These are phyloP conservation scores for Warburgia ugandensis DNA, from an alignment of 164 flowering plant genomes.

Conservation along the genomic window DNA sequence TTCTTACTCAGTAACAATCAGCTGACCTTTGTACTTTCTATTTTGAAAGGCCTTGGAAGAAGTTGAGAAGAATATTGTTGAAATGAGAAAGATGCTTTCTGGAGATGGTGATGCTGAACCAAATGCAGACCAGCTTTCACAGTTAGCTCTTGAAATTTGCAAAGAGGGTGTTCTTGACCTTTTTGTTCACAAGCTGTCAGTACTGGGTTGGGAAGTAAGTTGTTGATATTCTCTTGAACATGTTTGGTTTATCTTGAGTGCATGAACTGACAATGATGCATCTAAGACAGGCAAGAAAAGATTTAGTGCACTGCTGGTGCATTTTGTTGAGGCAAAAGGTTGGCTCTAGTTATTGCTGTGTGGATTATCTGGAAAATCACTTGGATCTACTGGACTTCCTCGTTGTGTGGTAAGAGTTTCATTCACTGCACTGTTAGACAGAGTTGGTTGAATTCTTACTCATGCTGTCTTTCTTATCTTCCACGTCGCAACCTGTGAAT, in stretches of 20 bases:
- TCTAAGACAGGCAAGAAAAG: constrained; percentile 76
- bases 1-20: no score
- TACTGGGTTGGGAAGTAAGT: constrained; percentile 91
- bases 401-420: constrained; percentile 66
- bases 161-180: constrained; percentile 78
- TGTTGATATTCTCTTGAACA: neutral
- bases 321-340: constrained; percentile 75
- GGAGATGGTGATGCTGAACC: constrained; percentile 94
- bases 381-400: constrained; percentile 83
- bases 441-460: no score
- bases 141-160: constrained; percentile 64
- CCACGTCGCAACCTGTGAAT: no score
- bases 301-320: constrained; percentile 85
- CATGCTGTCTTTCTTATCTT: no score
- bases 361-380: constrained; percentile 76
- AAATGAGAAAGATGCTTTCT: constrained; percentile 71
- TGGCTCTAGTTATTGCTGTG: constrained; percentile 66
- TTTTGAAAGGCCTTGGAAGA: constrained; percentile 73
- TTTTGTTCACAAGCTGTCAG: constrained; percentile 65
- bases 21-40: neutral
- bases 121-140: constrained; percentile 60
- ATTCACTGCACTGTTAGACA: neutral
- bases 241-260: neutral
- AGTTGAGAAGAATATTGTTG: constrained; percentile 74
- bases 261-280: constrained; percentile 5